Evolutionary conservation across 2,329 filamentous ascomycete genomes (phyloP).

Genomic region (Plectosphaerella plurivora): DNA sequence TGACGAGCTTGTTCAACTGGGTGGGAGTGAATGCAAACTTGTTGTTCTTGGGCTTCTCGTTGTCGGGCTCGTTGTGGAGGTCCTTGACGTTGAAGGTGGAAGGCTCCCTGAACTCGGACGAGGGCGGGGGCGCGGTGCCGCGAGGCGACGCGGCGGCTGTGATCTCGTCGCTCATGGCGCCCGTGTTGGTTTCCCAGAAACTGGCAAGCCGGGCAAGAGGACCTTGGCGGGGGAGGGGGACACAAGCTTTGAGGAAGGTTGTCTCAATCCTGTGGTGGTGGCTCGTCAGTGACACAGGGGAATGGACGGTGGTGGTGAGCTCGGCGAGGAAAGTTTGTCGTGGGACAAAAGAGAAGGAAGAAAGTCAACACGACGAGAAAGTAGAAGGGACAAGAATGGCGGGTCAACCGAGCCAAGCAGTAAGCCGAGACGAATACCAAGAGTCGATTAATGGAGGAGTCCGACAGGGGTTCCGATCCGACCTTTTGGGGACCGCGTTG

Average conservation of each 20-base stretch:
- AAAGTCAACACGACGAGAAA: neutral
- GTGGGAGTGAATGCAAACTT: slow-evolving; percentile 50
- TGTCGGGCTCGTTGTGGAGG: slow-evolving; percentile 7
- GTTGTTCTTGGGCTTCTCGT: slow-evolving; percentile 26
- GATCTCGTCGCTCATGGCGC: slow-evolving; percentile 3
- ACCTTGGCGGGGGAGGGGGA: neutral
- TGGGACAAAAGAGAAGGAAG: neutral
- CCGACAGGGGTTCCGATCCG: neutral
- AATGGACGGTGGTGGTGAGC: neutral
- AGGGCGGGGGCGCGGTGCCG: neutral
- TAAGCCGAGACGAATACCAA: neutral
- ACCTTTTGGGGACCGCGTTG: no score
- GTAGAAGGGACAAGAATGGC: neutral
- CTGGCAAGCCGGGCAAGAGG: neutral
- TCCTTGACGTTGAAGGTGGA: neutral
- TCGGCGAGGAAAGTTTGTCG: neutral
- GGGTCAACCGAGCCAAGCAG: neutral
- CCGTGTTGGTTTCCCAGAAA: neutral
- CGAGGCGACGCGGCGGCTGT: neutral
- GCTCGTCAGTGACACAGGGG: no score
- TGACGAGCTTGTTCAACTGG: slow-evolving; percentile 49
- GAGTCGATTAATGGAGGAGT: neutral
- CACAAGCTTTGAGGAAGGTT: neutral
- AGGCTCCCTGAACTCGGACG: neutral
- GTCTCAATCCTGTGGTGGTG: neutral